Evolutionary conservation across 441 rosid genomes (phyloP), one percentile per base, ranked within the genome.

Genomic region (Daphne laureola): DNA sequence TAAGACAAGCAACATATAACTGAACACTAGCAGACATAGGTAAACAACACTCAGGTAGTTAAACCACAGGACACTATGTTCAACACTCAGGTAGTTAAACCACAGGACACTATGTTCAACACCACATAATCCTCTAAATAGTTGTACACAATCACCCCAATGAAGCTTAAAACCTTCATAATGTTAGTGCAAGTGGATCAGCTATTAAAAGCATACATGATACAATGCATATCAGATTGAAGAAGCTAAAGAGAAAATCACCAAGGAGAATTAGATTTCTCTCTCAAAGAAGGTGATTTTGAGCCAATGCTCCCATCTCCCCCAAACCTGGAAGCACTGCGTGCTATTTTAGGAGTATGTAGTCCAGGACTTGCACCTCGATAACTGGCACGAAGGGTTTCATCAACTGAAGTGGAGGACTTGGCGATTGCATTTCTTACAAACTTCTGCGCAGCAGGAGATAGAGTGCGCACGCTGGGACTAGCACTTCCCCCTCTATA

Each of bases 391-490:
- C 96, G 87, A 51, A 93, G 98, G 4, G 94, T 79, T 73, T 83
- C 96, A 67, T 93, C 97, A 59, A 93, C 92, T 6, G 95, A 77
- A 26, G 96, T 80, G 3, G 94, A 74, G 36, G 87, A 73, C 65
- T 82, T 93, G 6, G 89, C 90, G 61, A 93, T 83, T 31, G 96
- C 92, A 65, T 70, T 77, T 67, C 95, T 84, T 64, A 78, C 80
- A 65, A 93, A 87, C 80, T 93, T 93, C 80, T 80, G 98, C 4
- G 97, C 97, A 53, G 98, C 98, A 4, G 98, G 90, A 41, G 98
- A 93, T 46, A 89, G 81, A 12, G 80, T 79, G 27, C 91, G 72
- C 14, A 71, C 83, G 61, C 66, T 82, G 14, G 98, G 97, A 79
- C 95, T 87, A 25, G 95, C 93, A 70, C 98, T 93, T 12, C 96